phyloP scores from a whole-genome alignment of 306 rosid genomes.

The Cucurbita argyrosperma region DNA sequence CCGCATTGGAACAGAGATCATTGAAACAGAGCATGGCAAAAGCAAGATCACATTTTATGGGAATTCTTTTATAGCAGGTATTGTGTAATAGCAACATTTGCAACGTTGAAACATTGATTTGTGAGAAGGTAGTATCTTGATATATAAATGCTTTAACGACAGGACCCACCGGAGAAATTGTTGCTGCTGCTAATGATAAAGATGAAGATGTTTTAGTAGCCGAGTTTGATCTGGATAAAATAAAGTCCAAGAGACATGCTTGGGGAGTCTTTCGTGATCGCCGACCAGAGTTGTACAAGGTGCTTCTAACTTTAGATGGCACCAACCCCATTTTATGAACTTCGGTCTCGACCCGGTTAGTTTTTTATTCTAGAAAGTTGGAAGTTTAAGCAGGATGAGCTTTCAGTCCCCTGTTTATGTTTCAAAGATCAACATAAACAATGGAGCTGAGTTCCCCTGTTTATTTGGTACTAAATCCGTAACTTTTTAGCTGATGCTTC shows the following conservation, averaged over 20 bases:
- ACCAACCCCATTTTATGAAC: slow-evolving; percentile 11
- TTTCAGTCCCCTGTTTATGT: neutral
- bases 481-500: too few species aligned
- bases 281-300: slow-evolving; percentile 81
- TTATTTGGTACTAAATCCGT: neutral
- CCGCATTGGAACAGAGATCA: slow-evolving; percentile 73
- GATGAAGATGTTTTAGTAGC: slow-evolving; percentile 70
- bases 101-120: neutral
- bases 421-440: neutral
- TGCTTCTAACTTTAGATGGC: slow-evolving; percentile 62
- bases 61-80: slow-evolving; percentile 93
- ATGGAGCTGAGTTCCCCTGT: neutral
- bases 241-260: slow-evolving; percentile 56
- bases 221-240: slow-evolving; percentile 59
- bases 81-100: neutral
- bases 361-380: neutral
- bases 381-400: neutral
- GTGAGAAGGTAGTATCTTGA: neutral
- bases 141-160: slow-evolving; percentile 6
- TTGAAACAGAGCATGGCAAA: slow-evolving; percentile 78
- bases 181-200: slow-evolving; percentile 60
- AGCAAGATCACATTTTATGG: slow-evolving; percentile 75
- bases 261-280: slow-evolving; percentile 96
- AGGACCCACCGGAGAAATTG: slow-evolving; percentile 92
- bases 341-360: neutral